Conservation (phyloP, 179 eudicot species). For the Silene noctiflora region DNA sequence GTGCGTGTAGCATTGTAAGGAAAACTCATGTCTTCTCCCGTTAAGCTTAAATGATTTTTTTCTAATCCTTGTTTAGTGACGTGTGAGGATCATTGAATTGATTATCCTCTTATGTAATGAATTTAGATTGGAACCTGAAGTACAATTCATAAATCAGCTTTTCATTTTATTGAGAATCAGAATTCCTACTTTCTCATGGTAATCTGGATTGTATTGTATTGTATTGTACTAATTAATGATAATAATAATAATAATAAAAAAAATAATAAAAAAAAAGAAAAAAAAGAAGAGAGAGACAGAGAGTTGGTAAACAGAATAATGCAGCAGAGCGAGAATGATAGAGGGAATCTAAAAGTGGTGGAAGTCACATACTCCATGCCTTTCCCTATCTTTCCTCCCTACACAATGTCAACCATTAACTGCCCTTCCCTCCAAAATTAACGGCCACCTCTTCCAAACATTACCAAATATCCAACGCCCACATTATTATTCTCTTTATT, state of each 20-base stretch:
- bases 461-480: not conserved
- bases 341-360: constrained; percentile 20
- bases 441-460: constrained; percentile 12
- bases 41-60: too few species aligned
- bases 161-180: not conserved
- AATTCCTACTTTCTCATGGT: not conserved
- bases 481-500: not conserved
- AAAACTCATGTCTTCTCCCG: too few species aligned
- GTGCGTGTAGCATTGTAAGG: too few species aligned
- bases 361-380: constrained; percentile 15
- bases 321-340: not conserved
- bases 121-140: not conserved
- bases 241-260: too few species aligned
- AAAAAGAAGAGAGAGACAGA: not conserved
- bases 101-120: too few species aligned
- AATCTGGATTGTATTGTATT: not conserved
- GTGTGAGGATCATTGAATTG: too few species aligned
- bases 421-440: constrained; percentile 30
- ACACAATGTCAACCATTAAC: constrained; percentile 28
- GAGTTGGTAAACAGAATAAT: not conserved
- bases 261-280: too few species aligned
- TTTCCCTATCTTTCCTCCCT: constrained; percentile 1
- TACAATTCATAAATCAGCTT: not conserved
- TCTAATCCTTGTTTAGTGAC: too few species aligned
- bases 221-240: not conserved